These are phyloP conservation scores for Darksidea phi DNA, from an alignment of 495 filamentous ascomycete species.

Conservation along the genomic window DNA sequence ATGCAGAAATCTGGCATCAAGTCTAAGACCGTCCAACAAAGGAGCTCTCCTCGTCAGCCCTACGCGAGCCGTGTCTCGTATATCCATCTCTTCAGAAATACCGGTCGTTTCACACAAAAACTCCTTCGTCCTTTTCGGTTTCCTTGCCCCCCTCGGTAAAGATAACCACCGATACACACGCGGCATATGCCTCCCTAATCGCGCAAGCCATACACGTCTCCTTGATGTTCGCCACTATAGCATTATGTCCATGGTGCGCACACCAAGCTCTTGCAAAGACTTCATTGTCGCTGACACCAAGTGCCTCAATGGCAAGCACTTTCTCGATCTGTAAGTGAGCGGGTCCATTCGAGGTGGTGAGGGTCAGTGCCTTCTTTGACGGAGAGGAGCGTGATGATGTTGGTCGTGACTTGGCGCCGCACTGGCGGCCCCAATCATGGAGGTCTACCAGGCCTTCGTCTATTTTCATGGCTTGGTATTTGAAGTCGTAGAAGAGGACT, in stretches of 20 bases:
- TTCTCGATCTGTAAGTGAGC: constrained; percentile 50
- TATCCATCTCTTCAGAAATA: background rate
- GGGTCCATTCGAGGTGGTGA: constrained; percentile 10
- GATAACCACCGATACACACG: constrained; percentile 67
- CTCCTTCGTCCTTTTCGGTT: constrained; percentile 37
- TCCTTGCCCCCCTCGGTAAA: constrained; percentile 52
- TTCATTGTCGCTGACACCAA: constrained; percentile 69
- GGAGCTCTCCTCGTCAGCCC: background rate
- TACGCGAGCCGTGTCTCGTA: too few species aligned
- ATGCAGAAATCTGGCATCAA: too few species aligned
- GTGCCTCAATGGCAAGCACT: constrained; percentile 68
- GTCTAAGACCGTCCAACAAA: too few species aligned
- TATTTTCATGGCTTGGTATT: constrained; percentile 53
- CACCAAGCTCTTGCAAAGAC: constrained; percentile 74
- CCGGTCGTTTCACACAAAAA: constrained; percentile 2
- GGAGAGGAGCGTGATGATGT: constrained; percentile 21
- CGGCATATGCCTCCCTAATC: constrained; percentile 69
- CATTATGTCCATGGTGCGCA: constrained; percentile 65
- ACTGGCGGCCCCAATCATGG: constrained; percentile 56
- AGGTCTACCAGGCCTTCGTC: constrained; percentile 59
- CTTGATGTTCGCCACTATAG: constrained; percentile 63
- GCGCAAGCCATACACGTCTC: constrained; percentile 72
- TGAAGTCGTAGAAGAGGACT: constrained; percentile 66
- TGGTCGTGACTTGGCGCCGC: constrained; percentile 23
- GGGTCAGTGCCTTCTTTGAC: constrained; percentile 19